Evolutionary conservation across 371 early-diverging fungal genomes (phyloP).

Genomic region (Mortierella sp.): DNA sequence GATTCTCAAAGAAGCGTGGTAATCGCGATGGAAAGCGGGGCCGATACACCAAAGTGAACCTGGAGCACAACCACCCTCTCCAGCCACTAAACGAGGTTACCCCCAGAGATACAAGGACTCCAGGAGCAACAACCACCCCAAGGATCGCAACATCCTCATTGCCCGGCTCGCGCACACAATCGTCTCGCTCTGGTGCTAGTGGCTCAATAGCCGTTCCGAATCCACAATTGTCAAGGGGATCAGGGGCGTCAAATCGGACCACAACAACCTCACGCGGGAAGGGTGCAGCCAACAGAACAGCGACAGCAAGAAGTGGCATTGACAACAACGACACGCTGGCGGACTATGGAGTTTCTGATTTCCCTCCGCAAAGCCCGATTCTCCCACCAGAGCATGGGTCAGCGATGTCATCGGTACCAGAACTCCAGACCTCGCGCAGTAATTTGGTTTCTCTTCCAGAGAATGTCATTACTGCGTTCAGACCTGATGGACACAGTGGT

Average conservation of each 20-base stretch:
- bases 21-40: conserved; percentile 53
- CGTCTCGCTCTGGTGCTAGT: conserved; percentile 12
- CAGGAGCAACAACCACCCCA: background rate
- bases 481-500: conserved; percentile 1
- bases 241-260: conserved; percentile 2
- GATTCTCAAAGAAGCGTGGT: conserved; percentile 52
- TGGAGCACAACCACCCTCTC: conserved; percentile 48
- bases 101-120: conserved; percentile 10
- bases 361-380: conserved; percentile 17
- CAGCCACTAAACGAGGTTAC: conserved; percentile 18
- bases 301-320: background rate
- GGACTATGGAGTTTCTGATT: conserved; percentile 11
- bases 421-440: conserved; percentile 13
- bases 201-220: background rate
- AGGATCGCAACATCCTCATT: conserved; percentile 2
- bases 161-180: conserved; percentile 5
- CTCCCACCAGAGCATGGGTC: conserved; percentile 9
- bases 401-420: conserved; percentile 15
- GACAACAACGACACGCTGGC: background rate
- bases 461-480: conserved; percentile 22
- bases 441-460: conserved; percentile 14
- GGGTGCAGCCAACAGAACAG: background rate
- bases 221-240: background rate
- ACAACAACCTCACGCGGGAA: background rate
- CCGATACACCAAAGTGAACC: conserved; percentile 40